Base-by-base conservation (phyloP, 352 stramenopile genomes). In the Albugo laibachii region DNA sequence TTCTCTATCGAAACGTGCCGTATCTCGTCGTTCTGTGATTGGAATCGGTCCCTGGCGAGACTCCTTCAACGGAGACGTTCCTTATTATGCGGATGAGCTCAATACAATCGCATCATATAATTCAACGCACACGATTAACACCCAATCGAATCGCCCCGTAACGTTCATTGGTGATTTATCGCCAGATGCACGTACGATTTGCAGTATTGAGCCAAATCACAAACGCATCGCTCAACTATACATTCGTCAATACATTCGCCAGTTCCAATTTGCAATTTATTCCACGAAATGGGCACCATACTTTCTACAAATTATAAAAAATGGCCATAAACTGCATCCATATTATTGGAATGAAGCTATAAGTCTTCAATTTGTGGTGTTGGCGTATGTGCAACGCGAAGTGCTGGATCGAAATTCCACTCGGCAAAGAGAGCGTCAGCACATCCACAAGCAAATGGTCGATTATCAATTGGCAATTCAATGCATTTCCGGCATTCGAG, bases 401-500 rank as follows among this genome's bases (percentile, higher is more conserved):
- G 24, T 31, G 24, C 24, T 31, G 8, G 24, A 56, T 72, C n/a
- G 45, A 53, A 18, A 49, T 50, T 8, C 62, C 69, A n/a, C 49
- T 62, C 56, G 54, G 13, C 56, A 68, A 44, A 63, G 80, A 41
- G 61, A 71, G 46, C 40, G 47, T 11, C 52, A 65, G 18, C 71
- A 87, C 21, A 45, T 89, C 54, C 62, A 72, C 20, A 70, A 63
- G 45, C 83, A 89, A 48, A 85, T 89, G 65, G 86, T 73, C 1
- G 73, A 85, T 49, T 89, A 85, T 52, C 71, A 72, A 38, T 71
- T 89, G 16, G 77, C 77, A 0, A 61, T 89, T 37, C 71, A 89
- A 57, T 89, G 77, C 50, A 65, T 89, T 5, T 63, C 63, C 11
- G 74, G 74, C 46, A 73, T 73, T 14, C 58, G 56, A 2, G 74